A percentile compares a stretch with the other conserved stretches of the same genome.
Evolutionary conservation across 352 stramenopile genomes (phyloP).

Genomic region (Phytophthora uliginosa): DNA sequence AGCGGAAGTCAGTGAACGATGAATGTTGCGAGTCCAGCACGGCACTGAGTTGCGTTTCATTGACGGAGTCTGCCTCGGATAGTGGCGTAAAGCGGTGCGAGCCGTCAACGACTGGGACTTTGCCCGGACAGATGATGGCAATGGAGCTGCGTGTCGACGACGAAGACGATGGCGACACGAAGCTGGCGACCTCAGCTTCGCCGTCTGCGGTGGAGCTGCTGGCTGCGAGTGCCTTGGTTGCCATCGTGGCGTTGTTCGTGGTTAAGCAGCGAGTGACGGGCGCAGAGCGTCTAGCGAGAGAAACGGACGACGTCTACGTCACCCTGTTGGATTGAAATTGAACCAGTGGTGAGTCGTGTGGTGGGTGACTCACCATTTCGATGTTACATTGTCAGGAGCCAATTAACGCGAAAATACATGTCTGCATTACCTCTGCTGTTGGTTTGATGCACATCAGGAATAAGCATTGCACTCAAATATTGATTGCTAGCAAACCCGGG

Average conservation of each 20-base stretch:
- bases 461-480: too few relatives aligned
- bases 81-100: slow-evolving; percentile 22
- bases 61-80: not conserved
- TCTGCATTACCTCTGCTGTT: not conserved
- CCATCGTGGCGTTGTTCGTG: slow-evolving; percentile 12
- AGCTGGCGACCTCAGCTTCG: not conserved
- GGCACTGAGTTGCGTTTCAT: slow-evolving; percentile 4
- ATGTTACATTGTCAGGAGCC: not conserved
- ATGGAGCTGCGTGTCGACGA: slow-evolving; percentile 11
- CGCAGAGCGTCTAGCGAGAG: not conserved
- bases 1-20: slow-evolving; percentile 6
- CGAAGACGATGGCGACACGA: not conserved
- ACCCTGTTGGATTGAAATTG: slow-evolving; percentile 1
- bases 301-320: slow-evolving; percentile 4
- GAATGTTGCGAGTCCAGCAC: slow-evolving; percentile 21
- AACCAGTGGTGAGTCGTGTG: too few relatives aligned
- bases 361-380: not conserved
- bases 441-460: too few relatives aligned
- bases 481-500: too few relatives aligned
- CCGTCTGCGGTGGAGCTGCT: slow-evolving; percentile 7
- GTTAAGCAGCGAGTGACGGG: slow-evolving; percentile 4
- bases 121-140: not conserved
- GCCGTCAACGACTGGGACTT: not conserved
- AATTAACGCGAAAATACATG: not conserved
- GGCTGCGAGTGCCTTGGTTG: slow-evolving; percentile 16